Percentiles rank a stretch among this genome's conserved stretches.
Conservation (phyloP, 2,329 filamentous ascomycete genomes). For the Trichoderma semiorbis region DNA sequence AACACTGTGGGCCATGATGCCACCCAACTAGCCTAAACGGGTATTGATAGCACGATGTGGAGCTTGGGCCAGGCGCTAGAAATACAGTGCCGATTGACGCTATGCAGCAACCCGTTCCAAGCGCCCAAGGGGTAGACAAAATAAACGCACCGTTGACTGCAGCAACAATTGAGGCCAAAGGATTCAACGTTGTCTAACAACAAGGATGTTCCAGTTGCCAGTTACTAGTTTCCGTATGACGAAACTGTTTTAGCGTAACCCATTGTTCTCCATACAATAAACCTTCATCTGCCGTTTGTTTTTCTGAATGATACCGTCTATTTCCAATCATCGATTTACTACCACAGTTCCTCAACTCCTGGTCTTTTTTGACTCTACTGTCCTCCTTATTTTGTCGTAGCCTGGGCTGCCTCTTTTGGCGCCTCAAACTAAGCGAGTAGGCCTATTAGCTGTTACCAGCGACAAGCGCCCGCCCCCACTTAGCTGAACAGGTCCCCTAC, state of each 20-base stretch:
- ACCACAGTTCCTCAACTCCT: background rate
- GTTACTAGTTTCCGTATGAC: background rate
- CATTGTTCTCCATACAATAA: background rate
- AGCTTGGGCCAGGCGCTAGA: background rate
- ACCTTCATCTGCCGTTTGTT: background rate
- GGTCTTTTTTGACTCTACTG: background rate
- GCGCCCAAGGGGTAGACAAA: background rate
- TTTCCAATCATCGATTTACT: background rate
- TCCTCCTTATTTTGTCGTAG: background rate
- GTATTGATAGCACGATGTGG: background rate
- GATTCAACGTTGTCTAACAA: background rate
- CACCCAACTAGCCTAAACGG: background rate
- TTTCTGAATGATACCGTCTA: background rate
- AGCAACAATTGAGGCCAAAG: background rate
- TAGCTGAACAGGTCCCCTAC: background rate
- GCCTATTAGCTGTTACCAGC: background rate
- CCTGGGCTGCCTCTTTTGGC: background rate
- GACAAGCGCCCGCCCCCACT: constrained; percentile 9
- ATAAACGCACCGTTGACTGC: background rate
- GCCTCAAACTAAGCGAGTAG: background rate
- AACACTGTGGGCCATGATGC: background rate
- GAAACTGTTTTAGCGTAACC: background rate
- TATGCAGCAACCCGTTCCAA: constrained; percentile 1
- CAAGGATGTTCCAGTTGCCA: background rate
- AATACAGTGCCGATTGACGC: constrained; percentile 1